Base-by-base conservation (phyloP, 2,329 filamentous ascomycete genomes). In the Penicillium sp. region DNA sequence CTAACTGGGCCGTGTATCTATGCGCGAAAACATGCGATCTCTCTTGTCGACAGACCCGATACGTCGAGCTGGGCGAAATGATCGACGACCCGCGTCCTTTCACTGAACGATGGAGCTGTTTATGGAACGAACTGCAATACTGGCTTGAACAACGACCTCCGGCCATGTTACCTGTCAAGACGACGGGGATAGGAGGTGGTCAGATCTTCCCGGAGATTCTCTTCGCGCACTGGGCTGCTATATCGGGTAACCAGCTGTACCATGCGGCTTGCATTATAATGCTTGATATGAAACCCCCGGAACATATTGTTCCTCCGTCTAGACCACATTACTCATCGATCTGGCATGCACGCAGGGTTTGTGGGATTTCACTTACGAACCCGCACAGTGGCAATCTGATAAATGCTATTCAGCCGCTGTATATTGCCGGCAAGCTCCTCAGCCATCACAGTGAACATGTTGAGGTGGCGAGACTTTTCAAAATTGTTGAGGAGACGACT, bases 1-100 rank as follows among this genome's bases (percentile, higher is more conserved):
- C 83, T 27, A 85, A 85, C 62, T 83, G 81, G 62, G 76, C 82
- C n/a, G 82, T 86, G 2, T 86, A 82, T 58, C 74, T 86, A 1
- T 80, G 77, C 50, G 80, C 82, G 1, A 77, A 77, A 51, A 79
- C 78, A 1, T 82, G 78, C 60, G 78, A 82, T 62, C 76, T 85
- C 4, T 71, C 81, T 10, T 76, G 79, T 21, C 74, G 78, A 22
- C 77, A 77, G 29, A 81, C 80, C 6, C 75, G 78, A 42, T 77
- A 75, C 56, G 58, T 77, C 4, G 80, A 82, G 59, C 70, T 82
- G 1, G 78, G 76, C 6, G 75, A 80, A 58, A 65, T 70, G 24
- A 77, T 78, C 50, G 74, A 74, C 6, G 79, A 78, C 52, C 66
- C 74, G 31, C 67, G 73, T 3, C 65, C 66, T 1, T 82, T 80